These are phyloP conservation scores for Colletotrichum chrysophilum DNA, from an alignment of 2,329 filamentous ascomycete genomes.

Conservation along the genomic window DNA sequence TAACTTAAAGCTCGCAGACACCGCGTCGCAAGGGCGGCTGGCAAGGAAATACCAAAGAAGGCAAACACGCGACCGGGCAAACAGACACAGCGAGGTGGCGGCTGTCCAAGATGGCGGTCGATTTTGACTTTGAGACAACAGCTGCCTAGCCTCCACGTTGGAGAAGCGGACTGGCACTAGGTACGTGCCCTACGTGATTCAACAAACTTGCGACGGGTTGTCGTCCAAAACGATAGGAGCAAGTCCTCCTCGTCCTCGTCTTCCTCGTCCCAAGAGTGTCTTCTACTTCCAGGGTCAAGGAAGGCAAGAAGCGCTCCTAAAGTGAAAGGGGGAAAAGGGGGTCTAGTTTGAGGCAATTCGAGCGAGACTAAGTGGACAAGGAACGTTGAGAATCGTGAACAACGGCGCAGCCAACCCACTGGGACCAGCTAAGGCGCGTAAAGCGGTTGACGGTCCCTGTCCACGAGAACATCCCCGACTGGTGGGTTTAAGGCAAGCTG, in stretches of 20 bases:
- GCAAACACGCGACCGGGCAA: neutral
- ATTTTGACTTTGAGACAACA: neutral
- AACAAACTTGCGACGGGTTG: neutral
- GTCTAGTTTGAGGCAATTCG: neutral
- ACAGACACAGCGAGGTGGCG: neutral
- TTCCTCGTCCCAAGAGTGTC: neutral
- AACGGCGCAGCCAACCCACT: neutral
- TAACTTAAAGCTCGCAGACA: neutral
- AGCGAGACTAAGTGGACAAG: neutral
- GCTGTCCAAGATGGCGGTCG: neutral
- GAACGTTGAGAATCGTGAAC: neutral
- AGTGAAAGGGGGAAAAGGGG: neutral
- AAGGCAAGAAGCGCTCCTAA: neutral
- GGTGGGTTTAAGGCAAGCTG: neutral
- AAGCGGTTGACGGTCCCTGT: neutral
- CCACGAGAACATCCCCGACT: neutral
- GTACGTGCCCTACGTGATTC: neutral
- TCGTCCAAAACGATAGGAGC: neutral
- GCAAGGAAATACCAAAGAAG: neutral
- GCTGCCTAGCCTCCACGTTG: neutral
- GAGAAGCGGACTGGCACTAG: neutral
- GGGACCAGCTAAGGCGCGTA: neutral
- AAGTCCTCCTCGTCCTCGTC: neutral
- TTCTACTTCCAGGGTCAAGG: neutral
- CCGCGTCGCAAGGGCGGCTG: neutral